Evolutionary conservation across 495 filamentous ascomycete genomes (phyloP).

Genomic region (Lichenothelia convexa): DNA sequence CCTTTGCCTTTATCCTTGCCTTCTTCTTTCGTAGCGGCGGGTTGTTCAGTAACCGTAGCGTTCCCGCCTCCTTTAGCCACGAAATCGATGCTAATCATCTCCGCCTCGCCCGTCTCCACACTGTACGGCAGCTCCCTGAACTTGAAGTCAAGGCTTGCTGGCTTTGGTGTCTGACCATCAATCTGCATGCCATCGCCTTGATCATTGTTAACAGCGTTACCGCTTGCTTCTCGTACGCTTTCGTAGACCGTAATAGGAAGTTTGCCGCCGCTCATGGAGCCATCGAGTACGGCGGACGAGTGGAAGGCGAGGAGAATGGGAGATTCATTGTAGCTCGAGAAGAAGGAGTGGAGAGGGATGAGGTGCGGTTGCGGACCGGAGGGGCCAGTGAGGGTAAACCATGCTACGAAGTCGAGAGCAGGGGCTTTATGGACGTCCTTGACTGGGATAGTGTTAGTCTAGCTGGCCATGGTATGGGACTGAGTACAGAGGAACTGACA

Average conservation of each 20-base stretch:
- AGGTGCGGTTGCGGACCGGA: conserved; percentile 48
- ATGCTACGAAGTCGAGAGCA: conserved; percentile 74
- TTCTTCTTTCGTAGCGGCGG: conserved; percentile 6
- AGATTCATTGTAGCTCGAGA: conserved; percentile 62
- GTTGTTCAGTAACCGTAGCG: conserved; percentile 40
- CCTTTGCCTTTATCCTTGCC: conserved; percentile 24
- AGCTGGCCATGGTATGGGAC: background rate
- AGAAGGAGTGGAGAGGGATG: conserved; percentile 56
- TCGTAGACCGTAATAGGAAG: conserved; percentile 86
- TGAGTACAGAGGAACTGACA: conserved; percentile 35
- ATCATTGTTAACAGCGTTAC: conserved; percentile 24
- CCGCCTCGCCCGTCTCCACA: conserved; percentile 83
- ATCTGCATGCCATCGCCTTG: conserved; percentile 45
- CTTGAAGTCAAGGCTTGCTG: no score
- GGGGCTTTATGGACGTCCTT: conserved; percentile 76
- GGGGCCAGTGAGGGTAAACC: conserved; percentile 70
- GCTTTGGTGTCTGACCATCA: conserved; percentile 52
- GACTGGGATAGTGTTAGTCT: conserved; percentile 30
- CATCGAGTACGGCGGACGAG: conserved; percentile 32
- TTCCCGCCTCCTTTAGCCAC: conserved; percentile 68
- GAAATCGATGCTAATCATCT: conserved; percentile 93
- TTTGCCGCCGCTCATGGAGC: conserved; percentile 44
- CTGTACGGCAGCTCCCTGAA: conserved; percentile 75
- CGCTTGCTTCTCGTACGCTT: conserved; percentile 51
- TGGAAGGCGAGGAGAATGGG: conserved; percentile 80